These are phyloP conservation scores for Neurospora sp. DNA, from an alignment of 495 filamentous ascomycete genomes.

Conservation along the genomic window DNA sequence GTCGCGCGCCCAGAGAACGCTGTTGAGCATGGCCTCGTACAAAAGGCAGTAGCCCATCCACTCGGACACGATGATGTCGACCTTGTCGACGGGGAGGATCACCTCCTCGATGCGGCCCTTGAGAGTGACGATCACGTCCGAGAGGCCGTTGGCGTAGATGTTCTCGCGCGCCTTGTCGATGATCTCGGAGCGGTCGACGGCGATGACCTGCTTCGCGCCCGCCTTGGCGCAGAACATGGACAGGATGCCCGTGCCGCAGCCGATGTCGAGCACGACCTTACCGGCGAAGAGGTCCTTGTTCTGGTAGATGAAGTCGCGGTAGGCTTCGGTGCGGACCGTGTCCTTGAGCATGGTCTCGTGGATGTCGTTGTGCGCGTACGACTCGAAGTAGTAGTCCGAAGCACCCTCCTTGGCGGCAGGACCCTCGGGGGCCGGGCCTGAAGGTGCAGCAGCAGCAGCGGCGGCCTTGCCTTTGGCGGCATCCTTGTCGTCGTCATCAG, in stretches of 20 bases:
- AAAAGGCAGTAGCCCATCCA: constrained; percentile 99
- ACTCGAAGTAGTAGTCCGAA: constrained; percentile 67
- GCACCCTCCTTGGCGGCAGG: constrained; percentile 20
- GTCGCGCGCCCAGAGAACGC: constrained; percentile 89
- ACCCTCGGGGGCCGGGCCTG: constrained; percentile 15
- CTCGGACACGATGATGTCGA: constrained; percentile 98
- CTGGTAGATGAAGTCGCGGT: constrained; percentile 95
- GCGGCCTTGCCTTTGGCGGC: constrained; percentile 3
- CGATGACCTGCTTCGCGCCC: constrained; percentile 87
- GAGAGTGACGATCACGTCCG: constrained; percentile 75
- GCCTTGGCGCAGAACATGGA: constrained; percentile 91
- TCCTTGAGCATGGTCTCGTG: constrained; percentile 95
- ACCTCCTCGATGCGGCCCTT: constrained; percentile 98
- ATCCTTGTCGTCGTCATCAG: constrained; percentile 22
- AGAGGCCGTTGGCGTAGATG: constrained; percentile 74
- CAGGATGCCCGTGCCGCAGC: constrained; percentile 78
- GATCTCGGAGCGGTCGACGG: constrained; percentile 95
- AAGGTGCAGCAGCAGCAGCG: constrained; percentile 1
- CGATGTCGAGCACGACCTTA: constrained; percentile 95
- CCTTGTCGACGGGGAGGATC: constrained; percentile 70
- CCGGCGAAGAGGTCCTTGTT: constrained; percentile 95
- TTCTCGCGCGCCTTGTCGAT: constrained; percentile 92
- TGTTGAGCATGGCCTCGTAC: constrained; percentile 97
- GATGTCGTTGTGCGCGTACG: constrained; percentile 74
- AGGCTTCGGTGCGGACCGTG: constrained; percentile 86